These are phyloP conservation scores for Cordyceps cicadae DNA, from an alignment of 2,329 filamentous ascomycete genomes.

Conservation along the genomic window DNA sequence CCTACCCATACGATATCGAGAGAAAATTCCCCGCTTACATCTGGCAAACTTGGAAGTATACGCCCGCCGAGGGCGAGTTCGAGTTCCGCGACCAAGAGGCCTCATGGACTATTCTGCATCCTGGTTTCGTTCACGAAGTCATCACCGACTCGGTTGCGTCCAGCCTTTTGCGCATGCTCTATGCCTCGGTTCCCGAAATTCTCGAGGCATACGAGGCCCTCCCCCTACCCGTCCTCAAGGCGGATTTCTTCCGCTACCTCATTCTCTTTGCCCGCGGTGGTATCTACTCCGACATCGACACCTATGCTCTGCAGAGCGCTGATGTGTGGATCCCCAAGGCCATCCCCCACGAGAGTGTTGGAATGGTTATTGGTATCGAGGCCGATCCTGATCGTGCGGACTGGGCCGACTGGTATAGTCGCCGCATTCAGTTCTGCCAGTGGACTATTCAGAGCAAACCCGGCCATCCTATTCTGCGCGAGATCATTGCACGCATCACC, in stretches of 20 bases:
- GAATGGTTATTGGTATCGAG: conserved; percentile 89
- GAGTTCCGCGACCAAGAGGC: conserved; percentile 75
- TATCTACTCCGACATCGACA: conserved; percentile 89
- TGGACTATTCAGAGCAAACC: conserved; percentile 98
- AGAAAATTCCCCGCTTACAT: conserved; percentile 92
- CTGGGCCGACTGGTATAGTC: conserved; percentile 93
- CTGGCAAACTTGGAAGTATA: conserved; percentile 98
- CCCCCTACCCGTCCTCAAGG: conserved; percentile 67
- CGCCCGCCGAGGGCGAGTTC: conserved; percentile 70
- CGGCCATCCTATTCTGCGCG: conserved; percentile 82
- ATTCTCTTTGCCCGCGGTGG: conserved; percentile 54
- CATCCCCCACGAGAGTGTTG: conserved; percentile 69
- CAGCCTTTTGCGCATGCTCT: conserved; percentile 76
- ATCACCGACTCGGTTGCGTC: conserved; percentile 84
- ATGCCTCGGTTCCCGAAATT: conserved; percentile 72
- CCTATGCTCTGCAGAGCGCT: conserved; percentile 71
- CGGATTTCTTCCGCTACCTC: conserved; percentile 71
- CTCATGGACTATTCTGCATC: conserved; percentile 81
- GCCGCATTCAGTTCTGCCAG: conserved; percentile 95
- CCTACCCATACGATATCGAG: conserved; percentile 87
- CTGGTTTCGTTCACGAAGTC: conserved; percentile 90
- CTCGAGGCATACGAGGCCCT: conserved; percentile 67
- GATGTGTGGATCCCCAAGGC: conserved; percentile 77
- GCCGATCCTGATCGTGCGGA: conserved; percentile 88
- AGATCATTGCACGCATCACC: conserved; percentile 81